Percentiles rank a stretch among this genome's conserved stretches.
Conservation (phyloP, 2,329 filamentous ascomycete species). For the Alternaria atra region DNA sequence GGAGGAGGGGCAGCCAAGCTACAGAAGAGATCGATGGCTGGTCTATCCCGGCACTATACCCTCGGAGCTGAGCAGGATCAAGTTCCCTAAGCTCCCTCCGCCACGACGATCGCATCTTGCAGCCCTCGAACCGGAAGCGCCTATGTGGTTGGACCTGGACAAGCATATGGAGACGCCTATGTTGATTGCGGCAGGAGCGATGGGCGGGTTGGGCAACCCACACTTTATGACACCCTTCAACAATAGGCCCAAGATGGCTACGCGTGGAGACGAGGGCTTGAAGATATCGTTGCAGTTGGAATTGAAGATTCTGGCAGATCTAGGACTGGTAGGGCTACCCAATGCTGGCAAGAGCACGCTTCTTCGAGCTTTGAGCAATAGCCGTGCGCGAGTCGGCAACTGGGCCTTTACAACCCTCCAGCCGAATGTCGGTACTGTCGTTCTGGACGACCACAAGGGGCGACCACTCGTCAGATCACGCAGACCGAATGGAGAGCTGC, state of each 20-base stretch:
- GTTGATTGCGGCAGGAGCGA: slow-evolving; percentile 83
- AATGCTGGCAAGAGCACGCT: slow-evolving; percentile 97
- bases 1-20: slow-evolving; percentile 44
- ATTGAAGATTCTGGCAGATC: slow-evolving; percentile 92
- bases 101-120: slow-evolving; percentile 66
- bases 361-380: slow-evolving; percentile 85
- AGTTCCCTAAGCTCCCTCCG: slow-evolving; percentile 66
- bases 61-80: slow-evolving; percentile 70
- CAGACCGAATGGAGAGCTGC: slow-evolving; percentile 60
- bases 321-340: slow-evolving; percentile 91
- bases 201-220: slow-evolving; percentile 91
- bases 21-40: slow-evolving; percentile 77
- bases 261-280: slow-evolving; percentile 81
- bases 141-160: slow-evolving; percentile 68
- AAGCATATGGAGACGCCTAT: slow-evolving; percentile 83
- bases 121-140: slow-evolving; percentile 74
- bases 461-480: slow-evolving; percentile 66
- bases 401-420: slow-evolving; percentile 98
- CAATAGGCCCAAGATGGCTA: slow-evolving; percentile 84
- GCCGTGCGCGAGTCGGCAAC: slow-evolving; percentile 85
- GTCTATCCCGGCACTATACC: slow-evolving; percentile 82
- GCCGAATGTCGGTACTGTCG: slow-evolving; percentile 94
- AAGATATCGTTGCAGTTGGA: slow-evolving; percentile 85
- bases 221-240: slow-evolving; percentile 85
- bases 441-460: slow-evolving; percentile 86